phyloP scores from a whole-genome alignment of 108 stramenopile species.

The Schizochytrium sp. region DNA sequence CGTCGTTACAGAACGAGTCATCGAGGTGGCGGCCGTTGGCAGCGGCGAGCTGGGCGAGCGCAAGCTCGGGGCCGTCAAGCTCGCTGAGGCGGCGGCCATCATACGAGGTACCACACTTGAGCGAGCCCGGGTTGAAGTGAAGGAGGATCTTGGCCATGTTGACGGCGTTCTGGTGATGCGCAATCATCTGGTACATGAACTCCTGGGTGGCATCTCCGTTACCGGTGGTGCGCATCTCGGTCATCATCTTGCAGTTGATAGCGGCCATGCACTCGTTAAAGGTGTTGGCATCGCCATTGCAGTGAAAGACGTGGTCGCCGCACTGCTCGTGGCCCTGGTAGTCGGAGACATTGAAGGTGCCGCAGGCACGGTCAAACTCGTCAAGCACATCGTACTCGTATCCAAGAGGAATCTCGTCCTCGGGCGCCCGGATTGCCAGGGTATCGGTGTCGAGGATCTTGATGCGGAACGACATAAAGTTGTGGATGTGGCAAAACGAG shows the following conservation, averaged over 20 bases:
- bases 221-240: conserved; percentile 33
- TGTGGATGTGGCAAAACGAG: conserved; percentile 80
- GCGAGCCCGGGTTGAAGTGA: conserved; percentile 20
- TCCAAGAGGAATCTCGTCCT: conserved; percentile 36
- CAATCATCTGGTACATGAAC: conserved; percentile 77
- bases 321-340: conserved; percentile 37
- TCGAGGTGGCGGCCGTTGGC: neutral
- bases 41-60: neutral
- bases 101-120: conserved; percentile 6
- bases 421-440: conserved; percentile 20
- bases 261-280: conserved; percentile 41
- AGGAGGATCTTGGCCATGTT: conserved; percentile 79
- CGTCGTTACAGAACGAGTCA: conserved; percentile 41
- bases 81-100: neutral
- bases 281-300: conserved; percentile 24
- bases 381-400: conserved; percentile 42
- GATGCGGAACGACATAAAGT: conserved; percentile 62
- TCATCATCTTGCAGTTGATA: conserved; percentile 43
- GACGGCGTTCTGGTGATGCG: conserved; percentile 79
- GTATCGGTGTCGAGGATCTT: conserved; percentile 53
- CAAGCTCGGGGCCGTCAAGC: too few species aligned
- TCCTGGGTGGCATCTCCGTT: conserved; percentile 17
- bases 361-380: conserved; percentile 58
- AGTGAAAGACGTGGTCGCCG: conserved; percentile 32
- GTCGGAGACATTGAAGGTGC: conserved; percentile 36